Conservation (phyloP, 768 basidiomycete species). For the Mycena maculata region DNA sequence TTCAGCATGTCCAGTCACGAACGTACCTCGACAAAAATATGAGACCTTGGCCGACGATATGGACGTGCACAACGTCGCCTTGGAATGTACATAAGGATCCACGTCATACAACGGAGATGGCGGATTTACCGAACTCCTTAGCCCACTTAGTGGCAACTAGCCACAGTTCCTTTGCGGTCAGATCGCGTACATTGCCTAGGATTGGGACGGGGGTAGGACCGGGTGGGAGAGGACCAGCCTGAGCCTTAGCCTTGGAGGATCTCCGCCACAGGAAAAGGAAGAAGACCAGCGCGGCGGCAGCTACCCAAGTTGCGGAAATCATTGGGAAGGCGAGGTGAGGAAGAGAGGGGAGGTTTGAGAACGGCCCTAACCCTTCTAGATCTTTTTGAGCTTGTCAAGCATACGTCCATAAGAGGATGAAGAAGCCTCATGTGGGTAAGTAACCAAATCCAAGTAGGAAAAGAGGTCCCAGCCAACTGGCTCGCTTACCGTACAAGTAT, state of each 20-base stretch:
- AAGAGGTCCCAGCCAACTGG: too few relatives aligned
- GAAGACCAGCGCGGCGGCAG: constrained; percentile 51
- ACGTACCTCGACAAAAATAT: constrained; percentile 58
- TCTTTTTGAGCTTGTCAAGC: too few relatives aligned
- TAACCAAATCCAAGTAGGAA: too few relatives aligned
- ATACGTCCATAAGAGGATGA: too few relatives aligned
- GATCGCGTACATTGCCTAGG: constrained; percentile 72
- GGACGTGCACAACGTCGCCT: constrained; percentile 76
- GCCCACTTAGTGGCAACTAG: constrained; percentile 71
- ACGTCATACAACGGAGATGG: constrained; percentile 21
- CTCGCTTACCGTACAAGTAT: too few relatives aligned
- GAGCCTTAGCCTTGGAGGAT: constrained; percentile 55
- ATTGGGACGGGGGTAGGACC: constrained; percentile 76
- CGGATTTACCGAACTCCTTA: constrained; percentile 65
- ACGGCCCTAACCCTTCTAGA: too few relatives aligned
- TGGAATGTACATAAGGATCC: constrained; percentile 21
- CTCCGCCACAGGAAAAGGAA: constrained; percentile 57
- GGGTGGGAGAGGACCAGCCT: constrained; percentile 63
- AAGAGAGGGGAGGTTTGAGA: too few relatives aligned
- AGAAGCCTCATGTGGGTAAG: too few relatives aligned
- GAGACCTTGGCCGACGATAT: constrained; percentile 73
- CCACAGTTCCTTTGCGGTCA: constrained; percentile 74
- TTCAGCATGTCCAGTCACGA: too few relatives aligned
- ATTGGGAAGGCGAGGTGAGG: too few relatives aligned
- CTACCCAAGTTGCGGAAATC: constrained; percentile 19